phyloP scores from a whole-genome alignment of 305 asterid genomes.

The Plantago coronopus region DNA sequence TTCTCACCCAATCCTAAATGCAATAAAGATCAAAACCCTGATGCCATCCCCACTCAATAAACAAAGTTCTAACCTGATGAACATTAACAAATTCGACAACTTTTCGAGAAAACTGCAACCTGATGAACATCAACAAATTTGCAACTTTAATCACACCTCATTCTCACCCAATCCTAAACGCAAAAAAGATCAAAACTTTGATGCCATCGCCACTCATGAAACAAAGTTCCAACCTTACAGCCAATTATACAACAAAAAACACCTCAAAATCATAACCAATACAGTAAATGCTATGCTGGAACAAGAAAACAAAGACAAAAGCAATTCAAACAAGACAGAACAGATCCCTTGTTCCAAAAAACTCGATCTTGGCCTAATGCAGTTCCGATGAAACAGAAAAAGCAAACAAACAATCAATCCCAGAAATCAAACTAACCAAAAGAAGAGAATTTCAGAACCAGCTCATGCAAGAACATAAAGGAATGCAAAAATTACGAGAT shows the following conservation, averaged over 20 bases:
- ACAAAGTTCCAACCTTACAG: conserved; percentile 2
- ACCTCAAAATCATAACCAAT: background rate
- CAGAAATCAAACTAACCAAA: background rate
- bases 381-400: conserved; percentile 10
- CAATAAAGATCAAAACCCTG: conserved; percentile 12
- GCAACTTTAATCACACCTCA: background rate
- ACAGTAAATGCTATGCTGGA: background rate
- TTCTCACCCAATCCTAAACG: conserved; percentile 13
- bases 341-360: conserved; percentile 29
- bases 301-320: background rate
- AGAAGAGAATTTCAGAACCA: background rate
- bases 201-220: conserved; percentile 12
- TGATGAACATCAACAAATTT: conserved; percentile 21
- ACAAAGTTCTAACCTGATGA: conserved; percentile 8
- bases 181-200: conserved; percentile 12
- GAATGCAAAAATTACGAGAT: background rate
- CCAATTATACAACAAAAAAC: background rate
- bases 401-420: conserved; percentile 14
- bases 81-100: no score
- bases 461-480: background rate
- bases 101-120: conserved; percentile 26
- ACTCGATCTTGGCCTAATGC: conserved; percentile 24
- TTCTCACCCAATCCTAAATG: conserved; percentile 13
- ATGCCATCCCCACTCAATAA: conserved; percentile 13
- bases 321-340: background rate